Evolutionary conservation across 345 rosid genomes (phyloP).

Genomic region (Ceriops tagal): DNA sequence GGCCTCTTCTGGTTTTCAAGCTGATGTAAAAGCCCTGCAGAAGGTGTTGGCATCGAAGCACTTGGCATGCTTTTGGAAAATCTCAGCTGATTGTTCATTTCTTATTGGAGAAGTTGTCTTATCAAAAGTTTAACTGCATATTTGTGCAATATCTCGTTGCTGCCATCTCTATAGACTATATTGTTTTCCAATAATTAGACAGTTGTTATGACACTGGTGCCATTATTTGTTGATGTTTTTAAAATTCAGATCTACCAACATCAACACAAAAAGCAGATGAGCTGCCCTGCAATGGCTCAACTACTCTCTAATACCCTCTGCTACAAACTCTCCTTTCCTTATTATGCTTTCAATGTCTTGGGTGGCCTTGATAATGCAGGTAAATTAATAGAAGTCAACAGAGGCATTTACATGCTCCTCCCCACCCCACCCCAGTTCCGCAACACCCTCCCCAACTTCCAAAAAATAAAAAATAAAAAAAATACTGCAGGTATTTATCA

Average conservation of each 20-base stretch:
- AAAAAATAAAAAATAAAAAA: too few species aligned
- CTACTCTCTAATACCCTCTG: slow-evolving; percentile 94
- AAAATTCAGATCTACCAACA: slow-evolving; percentile 78
- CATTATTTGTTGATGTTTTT: background rate
- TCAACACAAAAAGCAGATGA: slow-evolving; percentile 96
- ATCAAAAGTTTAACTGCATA: background rate
- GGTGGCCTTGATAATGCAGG: slow-evolving; percentile 97
- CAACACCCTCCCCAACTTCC: too few species aligned
- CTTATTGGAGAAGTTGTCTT: background rate
- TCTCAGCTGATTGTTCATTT: background rate
- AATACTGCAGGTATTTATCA: too few species aligned
- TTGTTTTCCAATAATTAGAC: background rate
- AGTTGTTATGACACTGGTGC: background rate
- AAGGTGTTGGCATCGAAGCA: slow-evolving; percentile 77
- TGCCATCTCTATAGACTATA: background rate
- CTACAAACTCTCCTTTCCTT: slow-evolving; percentile 93
- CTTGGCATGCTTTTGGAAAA: slow-evolving; percentile 54
- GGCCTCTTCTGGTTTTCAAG: slow-evolving; percentile 96
- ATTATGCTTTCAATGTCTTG: slow-evolving; percentile 90
- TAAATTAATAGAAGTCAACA: slow-evolving; percentile 21
- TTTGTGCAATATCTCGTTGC: background rate
- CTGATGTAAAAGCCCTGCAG: slow-evolving; percentile 88
- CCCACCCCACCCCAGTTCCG: too few species aligned
- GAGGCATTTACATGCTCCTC: slow-evolving; percentile 1
- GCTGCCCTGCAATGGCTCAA: slow-evolving; percentile 94